A percentile compares a stretch with the other conserved stretches of the same genome.
Evolutionary conservation across 2,329 filamentous ascomycete genomes (phyloP).

Genomic region (Sclerotinia nivalis): DNA sequence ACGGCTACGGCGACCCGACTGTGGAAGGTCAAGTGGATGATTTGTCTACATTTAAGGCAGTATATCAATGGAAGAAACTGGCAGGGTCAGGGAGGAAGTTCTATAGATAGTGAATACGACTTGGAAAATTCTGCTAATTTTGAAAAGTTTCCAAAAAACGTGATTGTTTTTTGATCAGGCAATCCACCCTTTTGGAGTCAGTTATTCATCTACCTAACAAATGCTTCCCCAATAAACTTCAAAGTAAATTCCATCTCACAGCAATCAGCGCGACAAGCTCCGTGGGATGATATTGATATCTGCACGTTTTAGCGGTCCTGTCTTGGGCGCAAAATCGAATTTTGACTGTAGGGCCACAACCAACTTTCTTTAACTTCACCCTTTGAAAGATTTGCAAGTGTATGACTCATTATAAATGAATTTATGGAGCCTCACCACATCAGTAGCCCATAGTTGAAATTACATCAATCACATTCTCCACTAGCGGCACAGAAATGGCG

Average conservation of each 20-base stretch:
- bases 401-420: too few species aligned
- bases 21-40: too few species aligned
- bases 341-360: background rate
- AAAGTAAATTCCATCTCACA: background rate
- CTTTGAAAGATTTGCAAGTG: background rate
- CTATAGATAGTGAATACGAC: background rate
- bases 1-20: too few species aligned
- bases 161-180: background rate
- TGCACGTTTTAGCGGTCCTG: too few species aligned
- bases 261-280: accelerated
- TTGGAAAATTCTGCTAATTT: background rate
- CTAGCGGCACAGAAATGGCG: too few species aligned
- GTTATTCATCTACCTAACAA: background rate
- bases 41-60: too few species aligned
- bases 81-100: accelerated
- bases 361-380: background rate
- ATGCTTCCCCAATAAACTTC: background rate
- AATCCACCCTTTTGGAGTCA: background rate
- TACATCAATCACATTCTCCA: background rate
- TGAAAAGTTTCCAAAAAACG: background rate
- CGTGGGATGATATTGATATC: background rate
- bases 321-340: background rate
- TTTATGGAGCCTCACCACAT: too few species aligned
- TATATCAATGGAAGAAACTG: background rate
- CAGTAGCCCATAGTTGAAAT: background rate